phyloP scores from a whole-genome alignment of 1,284 basidiomycete genomes.

The Fomitiporia mediterranea region DNA sequence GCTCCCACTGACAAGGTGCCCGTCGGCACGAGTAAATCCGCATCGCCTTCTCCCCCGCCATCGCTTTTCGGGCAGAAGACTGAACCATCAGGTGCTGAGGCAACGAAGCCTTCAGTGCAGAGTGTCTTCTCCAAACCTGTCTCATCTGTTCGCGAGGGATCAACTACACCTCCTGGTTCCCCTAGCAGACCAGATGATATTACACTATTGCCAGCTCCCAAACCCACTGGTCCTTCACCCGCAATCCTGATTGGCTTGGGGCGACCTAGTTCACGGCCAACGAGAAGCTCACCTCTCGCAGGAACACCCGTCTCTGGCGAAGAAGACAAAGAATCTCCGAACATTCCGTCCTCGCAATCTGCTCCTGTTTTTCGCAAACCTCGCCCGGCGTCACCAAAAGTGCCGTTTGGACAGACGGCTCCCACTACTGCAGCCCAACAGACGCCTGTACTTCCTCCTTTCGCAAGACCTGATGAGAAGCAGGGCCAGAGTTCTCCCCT shows the following conservation, averaged over 20 bases:
- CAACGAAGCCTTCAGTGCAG: background rate
- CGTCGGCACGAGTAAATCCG: background rate
- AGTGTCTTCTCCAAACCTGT: slow-evolving; percentile 10
- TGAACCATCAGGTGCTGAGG: background rate
- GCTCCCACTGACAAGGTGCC: background rate
- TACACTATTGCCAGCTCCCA: slow-evolving; percentile 29
- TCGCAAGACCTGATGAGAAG: background rate
- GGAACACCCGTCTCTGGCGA: slow-evolving; percentile 41
- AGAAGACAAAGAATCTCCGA: slow-evolving; percentile 28
- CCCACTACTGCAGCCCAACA: slow-evolving; percentile 4
- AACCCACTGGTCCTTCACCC: slow-evolving; percentile 27
- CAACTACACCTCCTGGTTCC: slow-evolving; percentile 53
- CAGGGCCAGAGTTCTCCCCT: background rate
- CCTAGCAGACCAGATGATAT: slow-evolving; percentile 38
- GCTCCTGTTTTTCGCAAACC: slow-evolving; percentile 23
- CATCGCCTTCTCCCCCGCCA: background rate
- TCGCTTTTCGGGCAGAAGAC: background rate
- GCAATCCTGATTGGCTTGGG: slow-evolving; percentile 39
- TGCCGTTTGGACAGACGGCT: slow-evolving; percentile 29
- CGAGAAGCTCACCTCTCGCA: slow-evolving; percentile 59
- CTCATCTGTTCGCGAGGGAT: slow-evolving; percentile 27
- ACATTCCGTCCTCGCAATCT: slow-evolving; percentile 15
- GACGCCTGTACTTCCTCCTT: background rate
- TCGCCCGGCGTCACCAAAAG: slow-evolving; percentile 35
- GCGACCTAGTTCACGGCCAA: slow-evolving; percentile 52